Conservation (phyloP, 768 basidiomycete species). For the Lactarius indigo region DNA sequence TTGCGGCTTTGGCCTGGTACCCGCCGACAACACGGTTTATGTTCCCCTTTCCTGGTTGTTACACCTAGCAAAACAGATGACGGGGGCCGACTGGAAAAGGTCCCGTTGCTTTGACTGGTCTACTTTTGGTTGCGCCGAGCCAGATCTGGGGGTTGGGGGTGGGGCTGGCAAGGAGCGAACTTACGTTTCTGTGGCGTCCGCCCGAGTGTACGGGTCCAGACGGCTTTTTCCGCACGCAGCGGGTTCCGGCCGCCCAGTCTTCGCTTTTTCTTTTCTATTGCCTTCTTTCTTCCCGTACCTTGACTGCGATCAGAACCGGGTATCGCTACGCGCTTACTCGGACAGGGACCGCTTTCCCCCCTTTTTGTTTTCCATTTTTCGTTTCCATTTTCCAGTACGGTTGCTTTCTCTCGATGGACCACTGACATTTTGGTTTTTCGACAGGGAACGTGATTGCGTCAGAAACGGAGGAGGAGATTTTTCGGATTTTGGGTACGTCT, state of each 20-base stretch:
- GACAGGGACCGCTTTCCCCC: constrained; percentile 13
- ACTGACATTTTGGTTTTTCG: not conserved
- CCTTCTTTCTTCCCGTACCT: constrained; percentile 14
- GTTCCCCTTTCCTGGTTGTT: not conserved
- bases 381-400: not conserved
- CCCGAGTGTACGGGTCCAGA: constrained; percentile 1
- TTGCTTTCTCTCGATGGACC: not conserved
- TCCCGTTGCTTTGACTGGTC: not conserved
- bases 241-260: constrained; percentile 15
- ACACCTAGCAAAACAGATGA: not conserved
- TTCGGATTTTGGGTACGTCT: constrained; percentile 56
- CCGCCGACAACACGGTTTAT: not conserved
- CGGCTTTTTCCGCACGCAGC: constrained; percentile 17
- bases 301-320: constrained; percentile 20
- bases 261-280: constrained; percentile 10
- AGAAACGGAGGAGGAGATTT: constrained; percentile 85
- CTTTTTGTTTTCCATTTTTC: not conserved
- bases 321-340: constrained; percentile 14
- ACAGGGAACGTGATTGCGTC: constrained; percentile 71
- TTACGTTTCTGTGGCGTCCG: constrained; percentile 16
- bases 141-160: constrained; percentile 2
- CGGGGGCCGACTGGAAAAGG: not conserved
- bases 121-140: not conserved
- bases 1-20: not conserved
- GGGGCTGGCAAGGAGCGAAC: not conserved